Base-by-base conservation (phyloP, 2,329 filamentous ascomycete genomes). In the Fusarium foetens region DNA sequence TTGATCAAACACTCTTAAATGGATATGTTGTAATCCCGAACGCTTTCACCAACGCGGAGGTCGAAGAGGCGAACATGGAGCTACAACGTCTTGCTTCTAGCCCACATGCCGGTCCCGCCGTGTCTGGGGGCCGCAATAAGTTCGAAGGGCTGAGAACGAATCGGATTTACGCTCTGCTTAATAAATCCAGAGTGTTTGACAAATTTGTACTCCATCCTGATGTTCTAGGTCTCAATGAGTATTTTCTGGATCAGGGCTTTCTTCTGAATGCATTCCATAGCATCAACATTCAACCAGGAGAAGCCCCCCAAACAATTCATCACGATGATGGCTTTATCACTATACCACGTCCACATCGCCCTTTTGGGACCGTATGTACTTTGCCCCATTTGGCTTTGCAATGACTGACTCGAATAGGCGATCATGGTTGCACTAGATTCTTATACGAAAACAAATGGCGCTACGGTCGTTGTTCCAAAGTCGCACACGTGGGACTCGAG, bases 361-460 rank as follows among this genome's bases (percentile, higher is more conserved):
- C 25, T 0, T 21, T 46, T 10, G 43, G 43, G 0, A 27, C 43
- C 3, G 23, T 46, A 46, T 10, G 17, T 46, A 21, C 17, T 14
- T 45, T 21, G 8, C 5, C 0, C 3, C 23, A 27, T 45, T 9
- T 8, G 17, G 2, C 5, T 13, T 25, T 4, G 13, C 8, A 19
- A 19, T 14, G 3, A 6, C 23, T 45, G 11, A 45, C 23, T 0
- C 8, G 8, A 7, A 3, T 21, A 45, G 42, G 23, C 17, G 0
- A 21, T 45, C 4, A 45, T 45, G 42, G 23, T 45, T 7, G 42
- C 23, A 5, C 12, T 45, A 9, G 23, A 45, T 27, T 9, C 23
- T 45, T 45, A 45, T 3, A 45, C 42, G 21, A 6, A 27, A 1
- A 27, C 23, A 27, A 45, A 45, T 27, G 42, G 42, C 17, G 42